Conservation (phyloP, 345 rosid genomes). For the Clarkia xantiana region DNA sequence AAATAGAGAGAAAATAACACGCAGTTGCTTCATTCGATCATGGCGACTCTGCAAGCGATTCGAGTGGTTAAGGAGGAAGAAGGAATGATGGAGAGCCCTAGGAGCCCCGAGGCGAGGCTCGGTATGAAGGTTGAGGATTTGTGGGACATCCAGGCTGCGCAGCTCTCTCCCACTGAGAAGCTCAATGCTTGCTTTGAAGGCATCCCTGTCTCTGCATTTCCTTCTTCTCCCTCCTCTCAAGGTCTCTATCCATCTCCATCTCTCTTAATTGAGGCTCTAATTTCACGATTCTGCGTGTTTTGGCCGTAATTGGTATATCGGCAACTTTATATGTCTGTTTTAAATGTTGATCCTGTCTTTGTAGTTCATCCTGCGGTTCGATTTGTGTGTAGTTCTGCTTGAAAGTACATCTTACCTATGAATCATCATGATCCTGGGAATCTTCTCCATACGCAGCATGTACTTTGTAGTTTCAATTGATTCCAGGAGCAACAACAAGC, state of each 20-base stretch:
- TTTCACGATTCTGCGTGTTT: too few species aligned
- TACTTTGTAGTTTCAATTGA: too few species aligned
- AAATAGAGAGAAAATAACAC: too few species aligned
- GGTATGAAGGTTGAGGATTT: conserved; percentile 93
- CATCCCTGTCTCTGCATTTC: conserved; percentile 85
- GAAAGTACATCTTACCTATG: too few species aligned
- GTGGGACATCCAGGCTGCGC: conserved; percentile 73
- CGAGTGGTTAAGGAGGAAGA: conserved; percentile 19
- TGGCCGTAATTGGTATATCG: too few species aligned
- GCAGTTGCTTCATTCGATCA: background rate
- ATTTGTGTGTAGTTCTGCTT: too few species aligned
- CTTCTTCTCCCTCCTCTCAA: conserved; percentile 52
- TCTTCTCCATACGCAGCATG: too few species aligned
- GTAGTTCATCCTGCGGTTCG: too few species aligned
- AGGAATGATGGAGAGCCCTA: conserved; percentile 44
- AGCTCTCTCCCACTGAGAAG: conserved; percentile 66
- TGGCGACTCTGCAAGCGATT: conserved; percentile 10
- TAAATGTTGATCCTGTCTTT: too few species aligned
- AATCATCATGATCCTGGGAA: too few species aligned
- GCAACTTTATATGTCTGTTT: too few species aligned
- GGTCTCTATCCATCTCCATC: conserved; percentile 18
- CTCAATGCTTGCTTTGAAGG: conserved; percentile 91
- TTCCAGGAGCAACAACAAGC: too few species aligned
- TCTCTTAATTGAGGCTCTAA: background rate
- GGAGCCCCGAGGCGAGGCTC: conserved; percentile 80